Base-by-base conservation (phyloP, 768 basidiomycete species). In the Clitopilus passeckerianus region DNA sequence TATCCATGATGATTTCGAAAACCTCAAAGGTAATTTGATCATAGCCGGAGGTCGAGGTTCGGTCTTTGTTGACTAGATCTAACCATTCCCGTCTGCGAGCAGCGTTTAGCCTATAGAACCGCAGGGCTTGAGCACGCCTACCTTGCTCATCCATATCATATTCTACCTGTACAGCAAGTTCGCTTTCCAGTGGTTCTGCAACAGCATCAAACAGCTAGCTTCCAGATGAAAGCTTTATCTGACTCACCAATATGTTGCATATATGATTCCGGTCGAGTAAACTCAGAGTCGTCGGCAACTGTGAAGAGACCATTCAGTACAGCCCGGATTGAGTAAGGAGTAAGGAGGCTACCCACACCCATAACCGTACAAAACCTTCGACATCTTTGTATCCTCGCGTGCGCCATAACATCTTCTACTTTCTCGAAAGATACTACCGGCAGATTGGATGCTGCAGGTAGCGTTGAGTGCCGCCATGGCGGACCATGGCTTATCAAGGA, bases 81-180 rank as follows among this genome's bases (percentile, higher is more conserved):
- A 99, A 82, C 97, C 97, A 99, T 72, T 93, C 91, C 72, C 93
- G 75, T 98, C 95, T 95, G 66, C 37, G 59, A 63, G 58, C 22
- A 12, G 15, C 18, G 41, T 46, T 58, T 54, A 23, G 14, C 55
- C 34, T 30, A 34, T 18, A 27, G 41, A 18, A 46, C 54, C 37
- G 46, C 16, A 57, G 22, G 35, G 16, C 44, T 27, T 44, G 59
- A 35, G 60, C 56, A 56, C 18, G 66, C 77, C 18, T 35, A 90
- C 94, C 95, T 85, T 98, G 95, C 69, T 98, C 97, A 68, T 98
- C 97, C 95, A 99, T 98, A 69, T 98, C 97, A 77, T 99, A 99
- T 72, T 98, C 97, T 22, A 99, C 96, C 65, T 96, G 94, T 37
- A 85, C 84, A 6, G 90, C 89, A 16, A 98, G 83, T 64, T 99